Base-by-base conservation (phyloP, 352 stramenopile species). In the Pelagophyceae sp. region DNA sequence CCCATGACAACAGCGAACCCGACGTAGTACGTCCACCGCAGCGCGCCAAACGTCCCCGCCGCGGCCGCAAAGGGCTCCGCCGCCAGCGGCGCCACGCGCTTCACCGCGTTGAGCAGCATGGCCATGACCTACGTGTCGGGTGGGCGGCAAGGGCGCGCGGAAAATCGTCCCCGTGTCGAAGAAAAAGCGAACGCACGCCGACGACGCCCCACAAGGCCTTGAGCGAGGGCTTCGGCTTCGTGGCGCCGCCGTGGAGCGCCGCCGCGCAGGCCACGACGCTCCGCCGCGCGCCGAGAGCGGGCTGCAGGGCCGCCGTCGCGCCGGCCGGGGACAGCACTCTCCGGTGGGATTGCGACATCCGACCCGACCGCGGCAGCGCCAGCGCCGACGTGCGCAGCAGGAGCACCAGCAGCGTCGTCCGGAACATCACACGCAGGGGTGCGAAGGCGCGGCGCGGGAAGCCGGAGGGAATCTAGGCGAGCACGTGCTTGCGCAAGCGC, bases 101-200 rank as follows among this genome's bases (percentile, higher is more conserved):
- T 85, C 54, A 94, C 87, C 15, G 86, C 87, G 80, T 93, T 93
- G 54, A 82, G 75, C 27, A 93, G 81, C 72, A 93, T 92, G 60
- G 87, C 87, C 20, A 89, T 77, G 11, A 94, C 87, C 33, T 54
- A 23, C 45, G 45, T 23, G 45, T 23, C 45, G 11, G 23, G n/a
- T n/a, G n/a, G n/a, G n/a, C n/a, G n/a, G n/a, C n/a, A n/a, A n/a
- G n/a, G n/a, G n/a, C n/a, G n/a, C n/a, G n/a, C n/a, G n/a, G n/a
- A n/a, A n/a, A n/a, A n/a, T n/a, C n/a, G n/a, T n/a, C n/a, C n/a
- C n/a, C n/a, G n/a, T n/a, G n/a, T n/a, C n/a, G n/a, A n/a, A n/a
- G n/a, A n/a, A 23, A 54, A 54, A 23, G 45, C 23, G 45, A 23
- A 54, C 45, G 45, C 23, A 54, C 33, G 61, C 61, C 61, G 61